These are phyloP conservation scores for Peronospora tabacina DNA, from an alignment of 352 stramenopile genomes.

Conservation along the genomic window DNA sequence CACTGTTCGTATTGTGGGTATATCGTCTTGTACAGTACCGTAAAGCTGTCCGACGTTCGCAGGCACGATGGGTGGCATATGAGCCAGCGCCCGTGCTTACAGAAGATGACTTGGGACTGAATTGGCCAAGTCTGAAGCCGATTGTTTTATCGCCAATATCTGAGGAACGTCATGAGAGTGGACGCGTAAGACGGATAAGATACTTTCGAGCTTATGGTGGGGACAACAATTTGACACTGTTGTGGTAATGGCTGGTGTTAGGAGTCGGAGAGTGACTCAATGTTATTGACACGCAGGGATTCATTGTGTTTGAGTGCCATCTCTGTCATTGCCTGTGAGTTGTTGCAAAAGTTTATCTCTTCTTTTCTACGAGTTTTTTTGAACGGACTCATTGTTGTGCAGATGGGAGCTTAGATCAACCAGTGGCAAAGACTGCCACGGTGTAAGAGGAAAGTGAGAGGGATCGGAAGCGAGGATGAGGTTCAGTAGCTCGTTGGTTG, in stretches of 20 bases:
- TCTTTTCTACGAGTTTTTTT: not conserved
- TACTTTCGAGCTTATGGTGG: no score
- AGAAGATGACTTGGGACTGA: slow-evolving; percentile 27
- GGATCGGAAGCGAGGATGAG: not conserved
- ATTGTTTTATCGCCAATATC: slow-evolving; percentile 64
- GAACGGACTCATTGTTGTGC: slow-evolving; percentile 6
- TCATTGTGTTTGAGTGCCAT: slow-evolving; percentile 30
- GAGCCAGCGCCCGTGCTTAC: slow-evolving; percentile 28
- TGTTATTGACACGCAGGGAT: slow-evolving; percentile 34
- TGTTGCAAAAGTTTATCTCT: not conserved
- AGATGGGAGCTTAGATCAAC: slow-evolving; percentile 39
- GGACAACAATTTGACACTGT: no score
- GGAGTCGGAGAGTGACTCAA: slow-evolving; percentile 44
- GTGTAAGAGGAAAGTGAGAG: slow-evolving; percentile 10
- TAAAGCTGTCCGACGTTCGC: slow-evolving; percentile 44
- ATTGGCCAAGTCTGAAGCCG: slow-evolving; percentile 48
- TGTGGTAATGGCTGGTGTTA: slow-evolving; percentile 2
- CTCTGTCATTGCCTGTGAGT: slow-evolving; percentile 44
- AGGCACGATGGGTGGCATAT: slow-evolving; percentile 59
- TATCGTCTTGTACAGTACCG: slow-evolving; percentile 60
- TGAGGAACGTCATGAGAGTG: slow-evolving; percentile 48
- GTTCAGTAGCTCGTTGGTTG: slow-evolving; percentile 2
- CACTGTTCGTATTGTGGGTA: slow-evolving; percentile 41
- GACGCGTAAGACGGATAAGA: slow-evolving; percentile 23
- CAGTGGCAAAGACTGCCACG: slow-evolving; percentile 21